phyloP scores from a whole-genome alignment of 345 rosid genomes.

The Citrus reticulata region DNA sequence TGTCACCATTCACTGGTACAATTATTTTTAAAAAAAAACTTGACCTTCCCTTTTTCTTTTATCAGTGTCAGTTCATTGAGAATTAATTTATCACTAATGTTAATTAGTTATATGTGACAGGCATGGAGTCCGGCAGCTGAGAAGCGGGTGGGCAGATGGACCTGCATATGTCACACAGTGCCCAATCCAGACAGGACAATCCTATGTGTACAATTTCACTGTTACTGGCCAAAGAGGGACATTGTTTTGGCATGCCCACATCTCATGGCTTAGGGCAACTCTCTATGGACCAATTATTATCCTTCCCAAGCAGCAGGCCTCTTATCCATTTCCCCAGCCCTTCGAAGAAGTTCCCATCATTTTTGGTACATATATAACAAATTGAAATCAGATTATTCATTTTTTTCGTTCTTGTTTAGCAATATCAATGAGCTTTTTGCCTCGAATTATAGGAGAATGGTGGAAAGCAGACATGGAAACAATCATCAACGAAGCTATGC shows the following conservation, averaged over 20 bases:
- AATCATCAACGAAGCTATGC: constrained; percentile 42
- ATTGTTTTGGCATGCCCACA: constrained; percentile 58
- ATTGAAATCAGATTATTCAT: neutral
- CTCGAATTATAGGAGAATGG: constrained; percentile 43
- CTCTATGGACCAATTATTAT: constrained; percentile 47
- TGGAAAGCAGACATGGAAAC: constrained; percentile 51
- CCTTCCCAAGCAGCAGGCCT: constrained; percentile 36
- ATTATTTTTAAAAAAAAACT: too few relatives aligned
- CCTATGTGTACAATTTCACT: constrained; percentile 45
- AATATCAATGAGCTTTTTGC: neutral
- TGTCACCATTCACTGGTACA: constrained; percentile 65
- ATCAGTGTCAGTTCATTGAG: neutral
- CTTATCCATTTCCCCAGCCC: constrained; percentile 50
- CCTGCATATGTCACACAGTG: constrained; percentile 51
- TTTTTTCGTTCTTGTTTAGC: neutral
- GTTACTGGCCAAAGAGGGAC: constrained; percentile 52
- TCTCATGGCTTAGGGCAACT: constrained; percentile 46
- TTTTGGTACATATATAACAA: constrained; percentile 28
- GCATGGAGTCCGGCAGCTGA: constrained; percentile 48
- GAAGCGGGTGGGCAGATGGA: constrained; percentile 65
- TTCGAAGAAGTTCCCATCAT: constrained; percentile 42
- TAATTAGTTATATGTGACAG: constrained; percentile 5
- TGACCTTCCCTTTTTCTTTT: neutral
- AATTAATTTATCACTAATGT: neutral
- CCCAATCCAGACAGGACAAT: constrained; percentile 48